Conservation (phyloP, 2,329 filamentous ascomycete species). For the Trichoderma endophyticum region DNA sequence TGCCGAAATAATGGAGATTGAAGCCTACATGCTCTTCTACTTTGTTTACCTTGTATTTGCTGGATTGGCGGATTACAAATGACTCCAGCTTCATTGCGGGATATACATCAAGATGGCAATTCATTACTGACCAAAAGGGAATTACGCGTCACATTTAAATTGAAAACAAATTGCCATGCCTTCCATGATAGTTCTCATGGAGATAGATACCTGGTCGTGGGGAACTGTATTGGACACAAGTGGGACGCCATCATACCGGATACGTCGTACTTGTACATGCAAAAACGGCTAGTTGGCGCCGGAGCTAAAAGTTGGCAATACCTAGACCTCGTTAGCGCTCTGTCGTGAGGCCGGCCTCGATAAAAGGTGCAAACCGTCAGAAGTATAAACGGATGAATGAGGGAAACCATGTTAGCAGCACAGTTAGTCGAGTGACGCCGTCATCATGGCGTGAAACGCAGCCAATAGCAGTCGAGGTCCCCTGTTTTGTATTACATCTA, state of each 20-base stretch:
- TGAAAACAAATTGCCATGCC: neutral
- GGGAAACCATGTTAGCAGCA: neutral
- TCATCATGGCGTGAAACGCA: neutral
- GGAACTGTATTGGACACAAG: neutral
- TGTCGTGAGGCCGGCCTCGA: neutral
- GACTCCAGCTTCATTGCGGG: neutral
- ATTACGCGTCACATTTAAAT: neutral
- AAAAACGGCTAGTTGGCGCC: slow-evolving; percentile 3
- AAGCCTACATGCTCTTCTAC: neutral
- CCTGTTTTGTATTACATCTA: neutral
- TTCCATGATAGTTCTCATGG: neutral
- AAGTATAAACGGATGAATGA: neutral
- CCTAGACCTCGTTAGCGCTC: neutral
- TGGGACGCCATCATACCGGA: neutral
- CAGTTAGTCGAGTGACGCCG: neutral
- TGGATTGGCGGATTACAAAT: neutral
- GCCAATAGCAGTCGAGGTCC: neutral
- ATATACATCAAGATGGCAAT: neutral
- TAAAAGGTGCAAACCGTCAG: neutral
- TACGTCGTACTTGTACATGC: neutral
- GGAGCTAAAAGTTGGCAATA: neutral
- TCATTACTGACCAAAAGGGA: neutral
- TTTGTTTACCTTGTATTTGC: neutral
- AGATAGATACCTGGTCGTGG: neutral
- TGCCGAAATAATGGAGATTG: neutral